Base-by-base conservation (phyloP, 441 rosid species). In the Cnidoscolus chayamansa region DNA sequence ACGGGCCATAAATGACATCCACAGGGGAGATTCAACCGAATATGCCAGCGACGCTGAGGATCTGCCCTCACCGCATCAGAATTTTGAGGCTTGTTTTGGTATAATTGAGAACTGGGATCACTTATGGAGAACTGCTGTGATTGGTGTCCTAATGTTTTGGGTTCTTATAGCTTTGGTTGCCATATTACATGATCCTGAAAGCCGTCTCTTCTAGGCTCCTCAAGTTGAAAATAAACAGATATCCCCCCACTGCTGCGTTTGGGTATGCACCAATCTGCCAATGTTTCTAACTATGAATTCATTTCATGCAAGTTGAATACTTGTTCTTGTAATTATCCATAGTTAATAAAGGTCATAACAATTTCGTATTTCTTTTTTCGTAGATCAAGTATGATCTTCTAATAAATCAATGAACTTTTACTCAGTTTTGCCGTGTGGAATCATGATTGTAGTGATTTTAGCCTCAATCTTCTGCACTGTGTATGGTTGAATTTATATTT, bases 131-230 rank as follows among this genome's bases (percentile, higher is more conserved):
- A 87, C 87, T 70, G 88, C 86, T 20, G 74, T 89, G 67, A 79
- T 90, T 65, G 82, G 87, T 65, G 51, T 88, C 61, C 88, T 94
- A 67, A 94, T 94, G 87, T 63, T 86, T 48, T 89, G 90, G 84
- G 78, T 77, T 72, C 72, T 88, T 0, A 37, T 87, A 10, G 94
- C 89, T 19, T 49, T 90, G 45, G 68, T 89, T 64, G 85, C 85
- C 0, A 91, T 92, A 74, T 37, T 92, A 10, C 43, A 6, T 71
- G 88, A 94, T 78, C 86, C 91, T 8, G 89, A 87, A 72, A 82
- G 81, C 82, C 69, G 79, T 43, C 88, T 84, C 63, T 83, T 85
- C 76, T 75, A 71, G 72, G 72, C 68, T 57, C 58, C 64, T 45
- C 67, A 37, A 78, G 80, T 81, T 63, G 74, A 62, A 32, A 64